Evolutionary conservation across 108 stramenopile species (phyloP), one percentile per base, ranked within the genome.

Genomic region (Nitzschia sp.): DNA sequence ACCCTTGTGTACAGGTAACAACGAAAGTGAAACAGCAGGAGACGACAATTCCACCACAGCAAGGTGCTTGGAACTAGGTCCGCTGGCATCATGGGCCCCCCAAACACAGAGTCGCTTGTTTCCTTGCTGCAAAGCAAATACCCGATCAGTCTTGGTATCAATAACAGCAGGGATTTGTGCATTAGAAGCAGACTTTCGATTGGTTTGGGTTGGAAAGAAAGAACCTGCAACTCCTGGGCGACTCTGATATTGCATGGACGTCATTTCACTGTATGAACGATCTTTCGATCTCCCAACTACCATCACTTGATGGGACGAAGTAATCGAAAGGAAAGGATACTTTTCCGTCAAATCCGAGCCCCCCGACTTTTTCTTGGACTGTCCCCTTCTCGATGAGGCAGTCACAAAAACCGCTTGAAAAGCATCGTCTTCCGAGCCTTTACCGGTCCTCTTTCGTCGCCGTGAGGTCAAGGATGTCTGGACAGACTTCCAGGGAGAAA

Each of bases 111-210:
- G 46, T 21, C 58, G 19, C 20, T 14, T 38, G 50, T 80, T 80
- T 24, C 70, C 72, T 44, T 74, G 53, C 38, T 80, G 79, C 21
- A 80, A 44, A 8, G 79, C 79, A 42, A 67, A 74, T 10, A 80
- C 69, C 8, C 68, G 58, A 42, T 80, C 73, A 56, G 70, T 73
- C 24, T 67, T 70, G 11, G 73, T 55, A 51, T 80, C 79, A 17
- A 75, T 39, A 60, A 74, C 62, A 29, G 73, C 69, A 29, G 79
- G 69, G 42, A 80, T 67, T 0, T 42, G 46, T 1, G 73, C 64
- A 14, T 67, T 41, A n/a, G 53, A 51, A 14, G 29, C 57, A 17
- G 46, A 48, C 14, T 17, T 48, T 9, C 50, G 59, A 0, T 50
- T 55, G n/a, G 41, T 21, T 8, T 37, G 22, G 26, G 51, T 21